phyloP scores from a whole-genome alignment of 768 basidiomycete species.

The Lactarius deliciosus region DNA sequence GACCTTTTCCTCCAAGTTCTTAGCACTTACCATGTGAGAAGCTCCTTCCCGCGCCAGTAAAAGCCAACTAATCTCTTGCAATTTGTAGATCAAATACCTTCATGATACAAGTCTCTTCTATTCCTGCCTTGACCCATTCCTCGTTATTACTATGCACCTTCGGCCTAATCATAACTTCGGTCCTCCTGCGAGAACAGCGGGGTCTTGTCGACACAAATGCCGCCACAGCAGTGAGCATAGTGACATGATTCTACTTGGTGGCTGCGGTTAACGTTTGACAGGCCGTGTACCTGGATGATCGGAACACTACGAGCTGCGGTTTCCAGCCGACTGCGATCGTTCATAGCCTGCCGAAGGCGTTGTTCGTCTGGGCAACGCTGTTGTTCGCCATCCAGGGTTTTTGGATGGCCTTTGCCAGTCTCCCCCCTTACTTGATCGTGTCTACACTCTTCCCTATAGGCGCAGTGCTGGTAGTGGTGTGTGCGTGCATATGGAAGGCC shows the following conservation, averaged over 20 bases:
- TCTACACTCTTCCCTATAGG: neutral
- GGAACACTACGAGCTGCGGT: constrained; percentile 14
- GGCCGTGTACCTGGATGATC: constrained; percentile 16
- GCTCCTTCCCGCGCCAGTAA: neutral
- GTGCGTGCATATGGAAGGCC: constrained; percentile 6
- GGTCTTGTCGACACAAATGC: neutral
- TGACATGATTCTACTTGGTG: neutral
- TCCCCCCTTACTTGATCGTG: neutral
- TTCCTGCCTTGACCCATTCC: neutral
- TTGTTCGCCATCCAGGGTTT: constrained; percentile 23
- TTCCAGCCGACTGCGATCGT: constrained; percentile 22
- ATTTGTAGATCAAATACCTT: neutral
- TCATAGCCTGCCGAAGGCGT: constrained; percentile 15
- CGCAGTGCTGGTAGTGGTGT: neutral
- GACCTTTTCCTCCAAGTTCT: neutral
- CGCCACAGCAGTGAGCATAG: constrained; percentile 5
- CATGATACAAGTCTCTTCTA: constrained; percentile 1
- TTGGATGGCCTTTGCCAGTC: constrained; percentile 7
- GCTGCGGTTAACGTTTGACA: neutral
- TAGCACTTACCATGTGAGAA: neutral
- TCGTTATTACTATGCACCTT: neutral
- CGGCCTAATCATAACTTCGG: neutral
- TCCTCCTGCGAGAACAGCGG: constrained; percentile 1
- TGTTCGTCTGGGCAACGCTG: constrained; percentile 12
- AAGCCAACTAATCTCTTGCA: neutral